Evolutionary conservation across 805 yeast genomes (phyloP), one percentile per base, ranked within the genome.

Genomic region (Lipomyces anomalus): DNA sequence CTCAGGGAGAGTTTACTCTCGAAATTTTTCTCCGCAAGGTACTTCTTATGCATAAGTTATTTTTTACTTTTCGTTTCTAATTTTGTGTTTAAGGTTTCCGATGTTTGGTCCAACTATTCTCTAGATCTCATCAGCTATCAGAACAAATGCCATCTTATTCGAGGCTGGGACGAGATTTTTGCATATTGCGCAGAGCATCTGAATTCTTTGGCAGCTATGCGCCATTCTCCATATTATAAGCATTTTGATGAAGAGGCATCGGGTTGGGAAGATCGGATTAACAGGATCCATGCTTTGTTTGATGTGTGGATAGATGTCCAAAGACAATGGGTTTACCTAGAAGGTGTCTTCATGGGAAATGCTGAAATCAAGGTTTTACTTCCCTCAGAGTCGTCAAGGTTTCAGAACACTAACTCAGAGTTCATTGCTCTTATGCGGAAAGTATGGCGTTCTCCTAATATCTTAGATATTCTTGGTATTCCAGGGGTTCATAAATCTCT

Each of bases 281-380:
- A 72, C 38, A 55, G 59, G 0, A 55, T 86, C 1, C 72, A 71
- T 35, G 65, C 67, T 1, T 59, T 84, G 1, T 67, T 84, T 28
- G 85, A 80, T 50, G 58, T 64, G 0, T 88, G 95, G 95, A 72
- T 83, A 22, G 95, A 86, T 28, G 84, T 80, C 1, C 97, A 90
- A 62, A 68, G 82, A n/a, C 85, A 82, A 57, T 89, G 95, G 95
- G 76, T 85, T 1, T 87, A 90, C 60, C 68, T 89, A 20, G 81
- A 78, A 52, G 95, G 95, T 1, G 78, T 87, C 0, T 82, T 90
- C 57, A 53, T 44, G 17, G 80, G 76, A 3, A 75, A 73, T 35
- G 68, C 69, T 1, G 87, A 82, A 32, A 73, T 88, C 17, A 69
- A 71, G 46, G 68, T 65, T n/a, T 62, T 85, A 1, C 66, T 89